Evolutionary conservation across 768 basidiomycete species (phyloP).

Genomic region (Boletus patriciae): DNA sequence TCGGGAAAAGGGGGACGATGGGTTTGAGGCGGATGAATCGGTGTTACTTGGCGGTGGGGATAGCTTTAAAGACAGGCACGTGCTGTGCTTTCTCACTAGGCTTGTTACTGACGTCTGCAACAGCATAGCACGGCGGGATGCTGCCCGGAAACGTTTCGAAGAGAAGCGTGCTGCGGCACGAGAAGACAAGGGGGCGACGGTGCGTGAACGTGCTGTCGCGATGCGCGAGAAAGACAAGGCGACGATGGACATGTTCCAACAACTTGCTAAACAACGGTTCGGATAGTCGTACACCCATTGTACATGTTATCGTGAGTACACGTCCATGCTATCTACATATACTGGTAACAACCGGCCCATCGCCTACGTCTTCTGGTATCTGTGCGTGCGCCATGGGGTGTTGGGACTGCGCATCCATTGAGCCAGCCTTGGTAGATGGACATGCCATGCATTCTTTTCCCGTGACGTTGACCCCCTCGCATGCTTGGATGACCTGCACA

Average conservation of each 20-base stretch:
- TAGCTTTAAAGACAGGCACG: conserved; percentile 77
- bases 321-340: not conserved
- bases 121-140: conserved; percentile 76
- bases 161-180: conserved; percentile 43
- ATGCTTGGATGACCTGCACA: not conserved
- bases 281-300: conserved; percentile 46
- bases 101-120: conserved; percentile 8
- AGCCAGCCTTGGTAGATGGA: not conserved
- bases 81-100: conserved; percentile 7
- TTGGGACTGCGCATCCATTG: not conserved
- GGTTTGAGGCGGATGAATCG: conserved; percentile 74
- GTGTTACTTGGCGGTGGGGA: conserved; percentile 82
- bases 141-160: conserved; percentile 60
- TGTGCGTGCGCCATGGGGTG: not conserved
- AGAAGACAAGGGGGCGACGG: conserved; percentile 51
- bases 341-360: not conserved
- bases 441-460: not conserved
- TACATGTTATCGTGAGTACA: conserved; percentile 19
- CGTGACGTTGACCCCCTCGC: not conserved
- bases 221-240: conserved; percentile 81
- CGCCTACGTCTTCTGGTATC: not conserved
- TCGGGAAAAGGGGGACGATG: conserved; percentile 72
- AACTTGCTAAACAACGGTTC: conserved; percentile 84
- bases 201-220: conserved; percentile 61
- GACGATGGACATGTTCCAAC: conserved; percentile 97